Conservation (phyloP, 768 basidiomycete genomes). For the Pleurotus citrinopileatus region DNA sequence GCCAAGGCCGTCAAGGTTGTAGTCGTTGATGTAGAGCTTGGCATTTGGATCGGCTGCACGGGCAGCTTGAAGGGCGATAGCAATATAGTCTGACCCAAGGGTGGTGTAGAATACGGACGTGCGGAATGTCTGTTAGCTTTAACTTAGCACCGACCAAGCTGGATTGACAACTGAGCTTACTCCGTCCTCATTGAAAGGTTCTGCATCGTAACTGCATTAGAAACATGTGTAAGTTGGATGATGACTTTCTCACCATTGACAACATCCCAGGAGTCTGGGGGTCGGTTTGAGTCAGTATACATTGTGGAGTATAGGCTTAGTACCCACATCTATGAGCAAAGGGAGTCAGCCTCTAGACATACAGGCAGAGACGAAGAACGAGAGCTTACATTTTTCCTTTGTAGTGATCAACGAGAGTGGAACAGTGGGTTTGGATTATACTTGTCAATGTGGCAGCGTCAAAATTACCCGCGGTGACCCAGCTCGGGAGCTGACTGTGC, state of each 20-base stretch:
- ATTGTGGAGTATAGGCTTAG: background rate
- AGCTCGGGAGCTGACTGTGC: conserved; percentile 41
- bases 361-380: background rate
- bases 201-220: conserved; percentile 19
- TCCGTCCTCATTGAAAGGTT: conserved; percentile 62
- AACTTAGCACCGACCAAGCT: background rate
- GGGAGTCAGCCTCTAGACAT: background rate
- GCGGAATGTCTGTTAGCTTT: conserved; percentile 36
- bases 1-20: conserved; percentile 37
- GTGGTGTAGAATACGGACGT: conserved; percentile 50
- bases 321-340: conserved; percentile 3
- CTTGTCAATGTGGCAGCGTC: conserved; percentile 25
- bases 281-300: conserved; percentile 15
- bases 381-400: conserved; percentile 35
- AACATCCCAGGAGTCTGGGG: conserved; percentile 47
- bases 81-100: conserved; percentile 46
- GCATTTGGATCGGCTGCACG: conserved; percentile 50
- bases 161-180: background rate
- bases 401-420: conserved; percentile 33
- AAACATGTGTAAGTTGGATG: background rate
- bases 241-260: conserved; percentile 36
- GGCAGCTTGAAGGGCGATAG: conserved; percentile 50
- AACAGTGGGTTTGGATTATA: conserved; percentile 31
- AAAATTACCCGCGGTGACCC: conserved; percentile 29
- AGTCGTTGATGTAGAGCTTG: conserved; percentile 43